Evolutionary conservation across 208 protist genomes (phyloP), one percentile per base, ranked within the genome.

Genomic region (Crithidia sp.): DNA sequence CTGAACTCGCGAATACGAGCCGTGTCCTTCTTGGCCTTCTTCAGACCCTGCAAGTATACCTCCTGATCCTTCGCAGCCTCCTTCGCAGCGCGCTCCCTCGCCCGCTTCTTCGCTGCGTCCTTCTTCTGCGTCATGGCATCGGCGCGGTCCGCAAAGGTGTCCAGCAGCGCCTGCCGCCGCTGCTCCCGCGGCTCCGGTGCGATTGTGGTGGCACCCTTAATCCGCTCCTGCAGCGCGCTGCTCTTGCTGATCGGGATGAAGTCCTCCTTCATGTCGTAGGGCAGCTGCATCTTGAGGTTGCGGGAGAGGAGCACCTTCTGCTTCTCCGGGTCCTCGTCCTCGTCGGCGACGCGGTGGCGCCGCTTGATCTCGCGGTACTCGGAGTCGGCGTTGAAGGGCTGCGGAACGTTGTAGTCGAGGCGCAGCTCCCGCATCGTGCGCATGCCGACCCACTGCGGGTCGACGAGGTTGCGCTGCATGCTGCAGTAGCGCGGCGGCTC

Each of bases 401-500:
- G 74, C 9, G 87, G 84, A 5, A 93, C 70, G 67, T 82, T 80
- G 77, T 91, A 82, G 45, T 88, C 92, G 66, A 82, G 82, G 6
- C 91, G 88, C 62, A 96, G 78, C 86, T 98, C 90, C 0, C 91
- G 90, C 92, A 96, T 96, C 14, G 82, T 83, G 7, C 84, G 84
- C 92, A 96, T 96, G 55, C 92, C 90, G 0, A 77, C 68, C 92
- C 94, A 98, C 54, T 92, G 70, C 10, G 84, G 79, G 67, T 95
- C 91, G n/a, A 98, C 76, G 14, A 96, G 74, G 76, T 98, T 97
- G 71, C 90, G 88, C 77, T 96, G 95, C 8, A 99, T 97, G 60
- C 98, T 98, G 87, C 99, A 99, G 79, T 99, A 99, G 61, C 95
- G 89, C 10, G 86, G 85, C 36, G 98, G 92, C 41, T 97, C 75